Evolutionary conservation across 768 basidiomycete species (phyloP), one percentile per base, ranked within the genome.

Genomic region (Boletus sp.): DNA sequence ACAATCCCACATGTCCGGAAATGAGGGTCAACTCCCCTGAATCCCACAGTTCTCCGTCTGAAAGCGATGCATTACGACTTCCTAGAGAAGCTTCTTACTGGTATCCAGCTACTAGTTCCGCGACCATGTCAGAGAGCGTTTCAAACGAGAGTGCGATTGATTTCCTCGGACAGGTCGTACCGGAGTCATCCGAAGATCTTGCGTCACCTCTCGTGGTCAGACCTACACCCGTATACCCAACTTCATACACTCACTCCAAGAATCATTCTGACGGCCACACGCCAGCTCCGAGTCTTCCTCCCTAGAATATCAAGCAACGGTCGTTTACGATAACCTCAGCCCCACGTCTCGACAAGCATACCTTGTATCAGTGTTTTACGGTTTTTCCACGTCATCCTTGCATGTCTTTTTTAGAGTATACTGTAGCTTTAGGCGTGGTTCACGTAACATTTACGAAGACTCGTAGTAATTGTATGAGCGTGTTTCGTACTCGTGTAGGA

Each of bases 141-240:
- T 57, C 58, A n/a, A 47, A 50, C 34, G 49, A 40, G 17, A 25
- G 23, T 17, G 19, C 43, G 8, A 35, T 47, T 3, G 46, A 43
- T 29, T 44, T 58, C 33, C 19, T 46, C 6, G 37, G 41, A 33
- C 49, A 37, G 30, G n/a, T 43, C 9, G 21, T 33, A 34, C 50
- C 53, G 32, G 56, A 51, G 46, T 38, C 59, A n/a, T 44, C 49
- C 17, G 56, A 60, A 35, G 30, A 53, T 30, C 42, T 52, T 35
- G 47, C 55, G 40, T 51, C 61, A 23, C 65, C 67, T 34, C 45
- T 54, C 38, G 37, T 72, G 25, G 51, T 71, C 54, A 67, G 52
- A 50, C 70, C 69, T 9, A 71, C 55, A 21, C 64, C 69, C 7
- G 21, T 64, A 38, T 72, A 70, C 46, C 70, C 69, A 0, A 39